phyloP scores from a whole-genome alignment of 805 yeast genomes.

The Lipomyces orientalis region DNA sequence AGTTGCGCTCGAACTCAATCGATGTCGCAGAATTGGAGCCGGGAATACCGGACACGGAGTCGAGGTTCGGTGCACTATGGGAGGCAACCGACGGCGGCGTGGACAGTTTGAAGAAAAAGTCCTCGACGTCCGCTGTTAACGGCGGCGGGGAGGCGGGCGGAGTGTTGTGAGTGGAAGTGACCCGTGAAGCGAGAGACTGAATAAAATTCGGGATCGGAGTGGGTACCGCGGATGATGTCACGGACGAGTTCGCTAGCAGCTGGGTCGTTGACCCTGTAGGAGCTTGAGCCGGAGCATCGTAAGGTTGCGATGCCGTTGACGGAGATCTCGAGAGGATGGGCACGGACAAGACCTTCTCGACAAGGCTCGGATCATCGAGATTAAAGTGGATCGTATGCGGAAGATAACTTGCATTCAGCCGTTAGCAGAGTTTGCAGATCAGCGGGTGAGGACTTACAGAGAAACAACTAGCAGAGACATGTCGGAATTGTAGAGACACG shows the following conservation, averaged over 20 bases:
- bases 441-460: conserved; percentile 28
- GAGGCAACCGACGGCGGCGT: not conserved
- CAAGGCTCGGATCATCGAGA: conserved; percentile 36
- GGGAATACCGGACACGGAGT: not conserved
- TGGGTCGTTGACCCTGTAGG: conserved; percentile 8
- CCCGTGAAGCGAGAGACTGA: conserved; percentile 36
- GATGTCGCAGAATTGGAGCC: conserved; percentile 2
- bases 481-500: not conserved
- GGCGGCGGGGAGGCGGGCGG: conserved; percentile 39
- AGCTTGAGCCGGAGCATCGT: conserved; percentile 20
- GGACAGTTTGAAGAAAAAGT: conserved; percentile 29
- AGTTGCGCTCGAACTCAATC: conserved; percentile 24
- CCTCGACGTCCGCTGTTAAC: conserved; percentile 22
- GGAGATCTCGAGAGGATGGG: conserved; percentile 29
- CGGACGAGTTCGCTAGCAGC: conserved; percentile 14
- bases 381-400: conserved; percentile 40
- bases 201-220: conserved; percentile 32
- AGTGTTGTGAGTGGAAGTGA: conserved; percentile 34
- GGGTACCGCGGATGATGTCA: conserved; percentile 12
- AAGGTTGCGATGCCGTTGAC: conserved; percentile 16
- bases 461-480: conserved; percentile 40
- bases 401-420: conserved; percentile 29
- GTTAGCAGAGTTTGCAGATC: not conserved
- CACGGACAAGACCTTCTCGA: conserved; percentile 20
- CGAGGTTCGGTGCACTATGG: not conserved